Base-by-base conservation (phyloP, 805 yeast genomes). In the Nadsonia fulvescens region DNA sequence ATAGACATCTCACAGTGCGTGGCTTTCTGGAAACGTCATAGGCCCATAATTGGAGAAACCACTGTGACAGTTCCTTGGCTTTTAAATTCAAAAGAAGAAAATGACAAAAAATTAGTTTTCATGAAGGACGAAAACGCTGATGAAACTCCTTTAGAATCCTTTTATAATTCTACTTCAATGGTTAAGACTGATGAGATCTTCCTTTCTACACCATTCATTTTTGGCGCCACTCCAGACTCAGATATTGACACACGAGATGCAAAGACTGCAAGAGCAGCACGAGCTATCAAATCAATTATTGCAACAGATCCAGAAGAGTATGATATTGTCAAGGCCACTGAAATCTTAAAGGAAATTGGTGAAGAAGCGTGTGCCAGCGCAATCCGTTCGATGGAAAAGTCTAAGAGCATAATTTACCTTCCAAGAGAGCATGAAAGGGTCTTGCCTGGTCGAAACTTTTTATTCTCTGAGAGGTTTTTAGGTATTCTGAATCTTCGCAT, bases 1-100 rank as follows among this genome's bases (percentile, higher is more conserved):
- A 49, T 63, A 15, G 65, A 76, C 32, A 43, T 74, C 19, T 46
- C 49, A 2, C 54, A 55, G 17, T 58, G 77, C 42, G 51, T 76
- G 4, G 55, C 61, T 5, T 43, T 71, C 27, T 83, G 96, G 95
- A 56, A 54, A 26, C 59, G 62, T 10, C 52, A 61, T 18, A 75
- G 68, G 32, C 47, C 39, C 28, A 25, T 33, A 27, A 18, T 44
- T 22, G 18, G 29, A 23, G 23, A 33, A 12, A 13, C 37, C 13
- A 42, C 52, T 5, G 44, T 35, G 11, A 29, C 38, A 8, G 13
- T 21, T 2, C 22, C 22, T 15, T 35, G 32, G 29, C 23, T 34
- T n/a, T 25, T 27, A 20, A 32, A 31, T 5, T 22, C 31, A 4
- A 22, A 32, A 5, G 56, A 53, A 3, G 68, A 60, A 9, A 75